Conservation (phyloP, 345 rosid species). For the Turnera subulata region DNA sequence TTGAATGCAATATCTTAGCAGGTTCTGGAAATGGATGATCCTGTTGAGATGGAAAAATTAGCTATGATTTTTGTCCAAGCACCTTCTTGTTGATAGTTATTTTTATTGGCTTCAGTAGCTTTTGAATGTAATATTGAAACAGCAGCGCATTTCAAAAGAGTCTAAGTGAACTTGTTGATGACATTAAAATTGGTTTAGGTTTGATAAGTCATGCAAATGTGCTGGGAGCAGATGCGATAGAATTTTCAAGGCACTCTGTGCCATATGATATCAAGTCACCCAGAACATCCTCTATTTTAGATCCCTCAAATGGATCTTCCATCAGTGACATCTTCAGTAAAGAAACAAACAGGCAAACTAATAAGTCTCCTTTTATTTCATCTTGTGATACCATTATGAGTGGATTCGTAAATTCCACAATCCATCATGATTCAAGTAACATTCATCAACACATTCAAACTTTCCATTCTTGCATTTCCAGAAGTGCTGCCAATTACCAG, state of each 20-base stretch:
- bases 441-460: too few species aligned
- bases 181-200: slow-evolving; percentile 76
- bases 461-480: too few species aligned
- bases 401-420: too few species aligned
- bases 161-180: slow-evolving; percentile 56
- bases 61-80: slow-evolving; percentile 56
- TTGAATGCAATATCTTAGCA: too few species aligned
- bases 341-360: slow-evolving; percentile 15
- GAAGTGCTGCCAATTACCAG: too few species aligned
- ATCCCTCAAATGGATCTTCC: slow-evolving; percentile 22
- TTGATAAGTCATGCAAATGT: slow-evolving; percentile 30
- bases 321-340: slow-evolving; percentile 4
- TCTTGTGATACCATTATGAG: too few species aligned
- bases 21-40: slow-evolving; percentile 77
- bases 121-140: slow-evolving; percentile 62
- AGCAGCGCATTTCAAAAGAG: slow-evolving; percentile 54
- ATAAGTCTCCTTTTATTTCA: too few species aligned
- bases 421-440: too few species aligned
- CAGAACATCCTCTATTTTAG: slow-evolving; percentile 6
- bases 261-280: slow-evolving; percentile 33
- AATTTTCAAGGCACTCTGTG: slow-evolving; percentile 11
- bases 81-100: slow-evolving; percentile 34
- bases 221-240: slow-evolving; percentile 9
- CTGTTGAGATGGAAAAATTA: slow-evolving; percentile 76
- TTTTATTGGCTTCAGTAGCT: slow-evolving; percentile 95